Evolutionary conservation across 345 rosid genomes (phyloP), one percentile per base, ranked within the genome.

Genomic region (Heritiera littoralis): DNA sequence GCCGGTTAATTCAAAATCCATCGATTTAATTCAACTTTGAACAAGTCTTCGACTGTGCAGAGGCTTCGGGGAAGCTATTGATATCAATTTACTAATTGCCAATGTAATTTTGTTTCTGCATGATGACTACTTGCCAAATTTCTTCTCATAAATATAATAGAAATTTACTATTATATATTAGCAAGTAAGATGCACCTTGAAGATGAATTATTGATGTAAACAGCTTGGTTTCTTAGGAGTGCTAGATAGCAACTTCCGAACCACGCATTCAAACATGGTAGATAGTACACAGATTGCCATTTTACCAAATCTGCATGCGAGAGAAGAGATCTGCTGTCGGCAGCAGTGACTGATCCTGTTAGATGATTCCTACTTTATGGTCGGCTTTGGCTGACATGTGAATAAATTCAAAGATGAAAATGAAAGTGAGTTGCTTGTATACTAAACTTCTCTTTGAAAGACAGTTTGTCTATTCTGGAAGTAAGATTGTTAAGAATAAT

Each of bases 271-370:
- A 45, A 48, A 66, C 51, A 66, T 4, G 14, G 49, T 45, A 40
- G 28, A 66, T 65, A 20, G 38, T 20, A 68, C 54, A 68, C 38
- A 68, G 52, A 66, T 66, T 66, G 23, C 38, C 15, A 17, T 41
- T 66, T 8, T 68, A 68, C 73, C 52, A 67, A 43, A 67, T 43
- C 72, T 67, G 4, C 54, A 48, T 48, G 55, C 18, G 1, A 51
- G 4, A 12, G 54, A 46, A 46, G 73, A 68, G 56, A 46, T 23
- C 23, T 23, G 56, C 6, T 69, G 74, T 69, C 74, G 74, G 56
- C 56, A 69, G 74, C 40, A 12, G 56, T 46, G 74, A 46, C 17
- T 68, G 38, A 35, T 66, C 28, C 48, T 38, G 13, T 1, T 66
- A 38, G 28, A 54, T 54, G 9, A 54, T 6, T 54, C 59, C 2